These are phyloP conservation scores for Agapanthus africanus DNA, from an alignment of 106 monocot genomes.

Conservation along the genomic window DNA sequence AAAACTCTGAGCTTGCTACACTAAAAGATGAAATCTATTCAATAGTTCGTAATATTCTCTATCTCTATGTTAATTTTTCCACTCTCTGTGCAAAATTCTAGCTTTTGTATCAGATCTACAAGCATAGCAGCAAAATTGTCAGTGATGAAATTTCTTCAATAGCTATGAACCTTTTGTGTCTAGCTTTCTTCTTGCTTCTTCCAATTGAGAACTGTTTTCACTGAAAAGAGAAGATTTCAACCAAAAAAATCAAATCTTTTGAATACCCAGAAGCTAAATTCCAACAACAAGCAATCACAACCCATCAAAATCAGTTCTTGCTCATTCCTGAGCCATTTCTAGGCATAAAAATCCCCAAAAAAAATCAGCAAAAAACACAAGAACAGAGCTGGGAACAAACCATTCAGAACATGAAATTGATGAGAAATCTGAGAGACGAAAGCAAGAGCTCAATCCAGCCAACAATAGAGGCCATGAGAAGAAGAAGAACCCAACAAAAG, in stretches of 20 bases:
- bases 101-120: background rate
- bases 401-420: background rate
- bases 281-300: background rate
- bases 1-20: no score
- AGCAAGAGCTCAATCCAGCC: background rate
- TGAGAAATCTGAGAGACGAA: background rate
- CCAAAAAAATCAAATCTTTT: background rate
- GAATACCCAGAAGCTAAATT: slow-evolving; percentile 5
- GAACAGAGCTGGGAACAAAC: slow-evolving; percentile 1
- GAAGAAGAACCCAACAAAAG: background rate
- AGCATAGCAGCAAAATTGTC: background rate
- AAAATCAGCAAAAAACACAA: background rate
- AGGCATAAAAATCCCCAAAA: background rate
- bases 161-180: no score
- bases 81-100: background rate
- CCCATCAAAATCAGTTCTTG: background rate
- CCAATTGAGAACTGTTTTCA: no score
- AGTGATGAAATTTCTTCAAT: no score
- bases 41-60: background rate
- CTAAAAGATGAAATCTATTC: no score
- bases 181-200: no score
- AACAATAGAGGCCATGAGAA: background rate
- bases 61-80: no score
- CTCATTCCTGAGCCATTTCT: background rate
- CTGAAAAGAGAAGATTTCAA: background rate